Base-by-base conservation (phyloP, 1,284 basidiomycete genomes). In the Pseudomicrostroma phylloplanum region DNA sequence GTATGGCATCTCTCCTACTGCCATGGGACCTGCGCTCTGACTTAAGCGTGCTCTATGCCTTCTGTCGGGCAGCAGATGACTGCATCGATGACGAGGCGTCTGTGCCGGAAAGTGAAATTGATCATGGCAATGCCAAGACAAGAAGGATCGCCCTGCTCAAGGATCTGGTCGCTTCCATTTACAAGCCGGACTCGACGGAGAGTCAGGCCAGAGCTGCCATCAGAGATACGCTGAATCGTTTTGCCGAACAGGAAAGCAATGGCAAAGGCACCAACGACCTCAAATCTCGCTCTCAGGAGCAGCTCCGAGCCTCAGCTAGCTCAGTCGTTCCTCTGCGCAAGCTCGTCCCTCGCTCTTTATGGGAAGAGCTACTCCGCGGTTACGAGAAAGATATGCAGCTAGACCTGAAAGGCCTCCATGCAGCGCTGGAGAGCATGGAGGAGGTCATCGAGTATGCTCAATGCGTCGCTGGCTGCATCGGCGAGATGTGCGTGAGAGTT, bases 1-100 rank as follows among this genome's bases (percentile, higher is more conserved):
- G 60, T 42, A 61, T 68, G 1, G 73, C 73, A 2, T 66, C 70
- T 43, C 54, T 68, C 39, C 62, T 76, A 17, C 58, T 76, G 30
- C 73, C 72, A 0, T 76, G 72, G 71, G 73, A 76, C 40, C 63
- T 76, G n/a, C 64, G 73, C 21, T 62, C 67, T 0, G 73, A 76
- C 58, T 65, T 76, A 0, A 64, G 71, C 15, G 67, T 67, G 42
- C 61, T 74, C n/a, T 76, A 76, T 48, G 73, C 73, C 0, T 72
- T 76, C 42, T 71, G 70, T 42, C 62, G 73, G 1, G 70, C 71
- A 0, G 68, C 69, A 6, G 73, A 76, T 57, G 69, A 76, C 42
- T 55, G 71, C 25, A 68, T 74, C 23, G 73, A 76, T 53, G 68
- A 72, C 9, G 61, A 65, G 36, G 65, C 43, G 2, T 36, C 30